Conservation (phyloP, 2,329 filamentous ascomycete species). For the Alternaria brassicae region DNA sequence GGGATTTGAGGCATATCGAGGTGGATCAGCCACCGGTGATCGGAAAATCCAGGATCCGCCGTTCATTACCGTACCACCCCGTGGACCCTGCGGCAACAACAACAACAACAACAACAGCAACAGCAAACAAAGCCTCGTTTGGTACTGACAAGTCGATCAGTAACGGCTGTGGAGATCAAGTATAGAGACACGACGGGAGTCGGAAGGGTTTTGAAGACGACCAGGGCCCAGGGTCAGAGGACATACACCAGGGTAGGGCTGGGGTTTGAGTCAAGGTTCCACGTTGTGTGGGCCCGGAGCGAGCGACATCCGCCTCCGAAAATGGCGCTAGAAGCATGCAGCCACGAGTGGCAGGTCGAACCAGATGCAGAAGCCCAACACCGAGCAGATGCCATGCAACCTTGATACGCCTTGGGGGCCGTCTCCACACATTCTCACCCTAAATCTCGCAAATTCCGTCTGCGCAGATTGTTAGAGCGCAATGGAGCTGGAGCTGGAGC, state of each 20-base stretch:
- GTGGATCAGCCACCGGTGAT: not conserved
- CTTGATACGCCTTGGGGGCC: not conserved
- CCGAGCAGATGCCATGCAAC: slow-evolving; percentile 5
- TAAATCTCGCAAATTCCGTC: slow-evolving; percentile 15
- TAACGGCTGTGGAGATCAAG: not conserved
- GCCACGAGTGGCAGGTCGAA: slow-evolving; percentile 3
- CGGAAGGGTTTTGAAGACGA: slow-evolving; percentile 6
- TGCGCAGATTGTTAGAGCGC: not conserved
- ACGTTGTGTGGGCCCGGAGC: slow-evolving; percentile 5
- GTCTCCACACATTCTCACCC: slow-evolving; percentile 10
- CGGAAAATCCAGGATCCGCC: not conserved
- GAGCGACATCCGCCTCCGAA: slow-evolving; percentile 11
- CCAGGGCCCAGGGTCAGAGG: not conserved
- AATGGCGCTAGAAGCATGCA: not conserved
- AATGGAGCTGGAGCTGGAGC: not conserved
- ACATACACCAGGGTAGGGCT: slow-evolving; percentile 11
- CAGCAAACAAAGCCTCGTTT: not conserved
- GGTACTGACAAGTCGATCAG: not conserved
- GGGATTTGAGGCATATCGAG: slow-evolving; percentile 1
- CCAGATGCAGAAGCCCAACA: slow-evolving; percentile 1
- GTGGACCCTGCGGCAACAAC: not conserved
- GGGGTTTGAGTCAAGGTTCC: not conserved
- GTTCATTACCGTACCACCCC: not conserved
- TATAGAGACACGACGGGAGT: not conserved
- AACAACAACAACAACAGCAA: not conserved